These are phyloP conservation scores for Monoraphidium neglectum DNA, from an alignment of 139 green algal species.

Conservation along the genomic window DNA sequence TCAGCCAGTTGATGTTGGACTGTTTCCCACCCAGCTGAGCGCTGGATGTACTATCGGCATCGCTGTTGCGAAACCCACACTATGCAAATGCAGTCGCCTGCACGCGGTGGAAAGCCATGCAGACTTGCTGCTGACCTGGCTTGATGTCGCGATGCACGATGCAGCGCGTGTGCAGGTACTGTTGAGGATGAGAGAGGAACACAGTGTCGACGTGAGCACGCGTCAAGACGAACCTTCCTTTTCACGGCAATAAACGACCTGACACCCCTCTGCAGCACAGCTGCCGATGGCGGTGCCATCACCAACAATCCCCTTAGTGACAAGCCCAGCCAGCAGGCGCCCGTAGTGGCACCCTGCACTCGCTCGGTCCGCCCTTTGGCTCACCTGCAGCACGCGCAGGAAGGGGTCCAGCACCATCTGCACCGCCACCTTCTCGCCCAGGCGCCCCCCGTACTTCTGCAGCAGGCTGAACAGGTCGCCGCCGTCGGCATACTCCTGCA, in stretches of 20 bases:
- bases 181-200: not conserved
- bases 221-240: not conserved
- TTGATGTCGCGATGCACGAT: constrained; percentile 54
- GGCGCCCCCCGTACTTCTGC: constrained; percentile 58
- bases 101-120: too few species aligned
- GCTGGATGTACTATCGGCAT: too few species aligned
- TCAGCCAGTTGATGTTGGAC: not conserved
- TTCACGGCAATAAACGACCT: not conserved
- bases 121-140: constrained; percentile 9
- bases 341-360: not conserved
- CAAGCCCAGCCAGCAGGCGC: not conserved
- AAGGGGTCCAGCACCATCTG: constrained; percentile 67
- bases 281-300: not conserved
- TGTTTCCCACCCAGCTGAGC: not conserved
- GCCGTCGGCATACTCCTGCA: constrained; percentile 62
- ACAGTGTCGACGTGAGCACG: not conserved
- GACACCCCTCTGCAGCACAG: not conserved
- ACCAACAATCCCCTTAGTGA: not conserved
- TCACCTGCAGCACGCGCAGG: constrained; percentile 55
- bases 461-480: constrained; percentile 57
- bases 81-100: too few species aligned
- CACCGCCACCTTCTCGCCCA: constrained; percentile 58
- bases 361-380: not conserved
- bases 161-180: constrained; percentile 38
- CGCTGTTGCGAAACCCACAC: too few species aligned